A percentile compares a stretch with the other conserved stretches of the same genome.
phyloP scores from a whole-genome alignment of 495 filamentous ascomycete species.

The Annulohypoxylon moriforme region DNA sequence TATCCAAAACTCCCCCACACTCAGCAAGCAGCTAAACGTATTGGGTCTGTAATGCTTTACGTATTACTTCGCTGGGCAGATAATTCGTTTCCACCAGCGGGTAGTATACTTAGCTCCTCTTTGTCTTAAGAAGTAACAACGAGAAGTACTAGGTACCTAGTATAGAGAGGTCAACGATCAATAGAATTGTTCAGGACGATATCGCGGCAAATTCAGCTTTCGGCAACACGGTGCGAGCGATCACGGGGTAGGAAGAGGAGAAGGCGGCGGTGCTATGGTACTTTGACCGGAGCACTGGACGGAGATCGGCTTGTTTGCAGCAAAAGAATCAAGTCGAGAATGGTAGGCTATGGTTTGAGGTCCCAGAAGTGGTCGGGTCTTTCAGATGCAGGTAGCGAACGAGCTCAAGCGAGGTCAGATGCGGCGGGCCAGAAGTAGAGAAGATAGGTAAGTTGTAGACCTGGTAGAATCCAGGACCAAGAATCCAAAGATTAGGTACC shows the following conservation, averaged over 20 bases:
- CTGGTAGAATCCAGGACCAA: slow-evolving; percentile 29
- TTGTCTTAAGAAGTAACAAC: slow-evolving; percentile 5
- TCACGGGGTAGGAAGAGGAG: slow-evolving; percentile 17
- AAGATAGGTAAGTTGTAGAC: slow-evolving; percentile 17
- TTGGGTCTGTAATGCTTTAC: slow-evolving; percentile 33
- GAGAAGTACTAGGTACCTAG: not conserved
- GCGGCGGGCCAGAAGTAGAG: slow-evolving; percentile 18
- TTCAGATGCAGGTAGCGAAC: slow-evolving; percentile 30
- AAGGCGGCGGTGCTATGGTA: slow-evolving; percentile 16
- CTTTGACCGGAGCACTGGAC: slow-evolving; percentile 21
- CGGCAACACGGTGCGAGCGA: slow-evolving; percentile 26
- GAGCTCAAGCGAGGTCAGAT: slow-evolving; percentile 27
- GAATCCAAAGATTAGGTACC: slow-evolving; percentile 15
- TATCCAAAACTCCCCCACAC: slow-evolving; percentile 42
- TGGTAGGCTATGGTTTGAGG: slow-evolving; percentile 36
- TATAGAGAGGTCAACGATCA: slow-evolving; percentile 2
- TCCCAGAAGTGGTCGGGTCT: slow-evolving; percentile 33
- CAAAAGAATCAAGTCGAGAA: slow-evolving; percentile 25
- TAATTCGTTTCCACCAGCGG: slow-evolving; percentile 14
- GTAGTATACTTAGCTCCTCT: slow-evolving; percentile 6
- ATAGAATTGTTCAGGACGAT: slow-evolving; percentile 14
- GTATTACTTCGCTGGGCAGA: slow-evolving; percentile 27
- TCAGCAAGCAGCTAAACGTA: slow-evolving; percentile 36
- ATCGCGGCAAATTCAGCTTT: slow-evolving; percentile 17
- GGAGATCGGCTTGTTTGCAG: slow-evolving; percentile 39